phyloP scores from a whole-genome alignment of 1,139 yeast species.

The Kurtzmaniella quercitrusa region DNA sequence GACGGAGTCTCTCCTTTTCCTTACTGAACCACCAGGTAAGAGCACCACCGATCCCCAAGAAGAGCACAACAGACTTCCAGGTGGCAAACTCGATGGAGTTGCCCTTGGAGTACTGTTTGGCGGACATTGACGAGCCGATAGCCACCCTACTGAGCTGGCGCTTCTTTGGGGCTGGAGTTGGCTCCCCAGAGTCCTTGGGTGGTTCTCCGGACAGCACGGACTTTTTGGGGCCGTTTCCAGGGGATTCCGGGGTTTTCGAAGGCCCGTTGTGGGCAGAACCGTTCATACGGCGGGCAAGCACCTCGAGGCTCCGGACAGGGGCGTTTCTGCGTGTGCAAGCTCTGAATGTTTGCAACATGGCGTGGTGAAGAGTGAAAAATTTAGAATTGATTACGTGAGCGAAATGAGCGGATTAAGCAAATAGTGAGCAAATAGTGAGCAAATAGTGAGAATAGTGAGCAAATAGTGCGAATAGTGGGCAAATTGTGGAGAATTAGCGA shows the following conservation, averaged over 20 bases:
- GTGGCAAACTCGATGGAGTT: slow-evolving; percentile 65
- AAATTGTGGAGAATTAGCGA: too few species aligned
- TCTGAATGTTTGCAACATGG: background rate
- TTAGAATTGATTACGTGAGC: background rate
- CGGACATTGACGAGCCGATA: slow-evolving; percentile 32
- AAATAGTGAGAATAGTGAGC: too few species aligned
- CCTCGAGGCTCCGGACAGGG: slow-evolving; percentile 8
- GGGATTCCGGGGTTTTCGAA: background rate
- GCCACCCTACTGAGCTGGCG: slow-evolving; percentile 49
- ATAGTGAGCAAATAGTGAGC: too few species aligned
- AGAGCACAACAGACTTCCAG: slow-evolving; percentile 78
- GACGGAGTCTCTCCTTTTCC: slow-evolving; percentile 70
- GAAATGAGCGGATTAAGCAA: too few species aligned
- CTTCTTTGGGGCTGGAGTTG: slow-evolving; percentile 14
- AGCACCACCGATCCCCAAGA: slow-evolving; percentile 65
- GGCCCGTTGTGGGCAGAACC: background rate
- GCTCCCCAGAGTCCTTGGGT: background rate
- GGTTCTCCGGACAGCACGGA: background rate
- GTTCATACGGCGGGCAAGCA: slow-evolving; percentile 1
- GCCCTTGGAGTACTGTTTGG: slow-evolving; percentile 28
- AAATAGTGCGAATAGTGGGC: too few species aligned
- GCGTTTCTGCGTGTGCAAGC: background rate
- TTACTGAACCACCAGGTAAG: slow-evolving; percentile 63
- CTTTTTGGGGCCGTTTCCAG: background rate
- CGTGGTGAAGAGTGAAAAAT: background rate